Evolutionary conservation across 129 eudicot genomes (phyloP).

Genomic region (Dittrichia graveolens): DNA sequence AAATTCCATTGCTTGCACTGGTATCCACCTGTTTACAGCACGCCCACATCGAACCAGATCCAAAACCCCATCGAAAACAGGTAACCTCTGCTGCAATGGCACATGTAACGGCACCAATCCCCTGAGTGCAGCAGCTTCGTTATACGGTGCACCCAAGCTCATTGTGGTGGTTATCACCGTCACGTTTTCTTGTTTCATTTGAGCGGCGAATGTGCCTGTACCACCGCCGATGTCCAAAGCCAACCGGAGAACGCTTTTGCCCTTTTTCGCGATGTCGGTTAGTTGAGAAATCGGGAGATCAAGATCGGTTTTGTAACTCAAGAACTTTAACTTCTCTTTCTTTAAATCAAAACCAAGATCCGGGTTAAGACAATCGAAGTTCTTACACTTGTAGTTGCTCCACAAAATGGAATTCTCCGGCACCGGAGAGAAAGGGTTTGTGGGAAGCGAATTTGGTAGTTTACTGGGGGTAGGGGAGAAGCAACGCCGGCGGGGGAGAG

Average conservation of each 20-base stretch:
- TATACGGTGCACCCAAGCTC: constrained; percentile 83
- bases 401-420: constrained; percentile 56
- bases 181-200: constrained; percentile 75
- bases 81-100: constrained; percentile 92
- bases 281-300: constrained; percentile 84
- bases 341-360: constrained; percentile 72
- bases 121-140: constrained; percentile 70
- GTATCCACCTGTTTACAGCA: constrained; percentile 97
- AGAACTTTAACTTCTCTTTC: constrained; percentile 45
- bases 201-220: constrained; percentile 83
- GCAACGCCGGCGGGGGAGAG: constrained; percentile 90
- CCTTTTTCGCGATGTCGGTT: constrained; percentile 46
- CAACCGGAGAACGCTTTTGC: constrained; percentile 48
- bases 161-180: constrained; percentile 83
- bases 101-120: constrained; percentile 79
- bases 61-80: constrained; percentile 86
- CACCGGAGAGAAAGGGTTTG: constrained; percentile 54
- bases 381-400: constrained; percentile 55
- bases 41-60: constrained; percentile 91
- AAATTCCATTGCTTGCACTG: constrained; percentile 68
- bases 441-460: constrained; percentile 42
- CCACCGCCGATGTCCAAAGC: constrained; percentile 90
- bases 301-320: constrained; percentile 64
- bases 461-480: constrained; percentile 55
- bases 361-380: constrained; percentile 63